phyloP scores from a whole-genome alignment of 2,329 filamentous ascomycete genomes.

The Hymenoscyphus repandus region DNA sequence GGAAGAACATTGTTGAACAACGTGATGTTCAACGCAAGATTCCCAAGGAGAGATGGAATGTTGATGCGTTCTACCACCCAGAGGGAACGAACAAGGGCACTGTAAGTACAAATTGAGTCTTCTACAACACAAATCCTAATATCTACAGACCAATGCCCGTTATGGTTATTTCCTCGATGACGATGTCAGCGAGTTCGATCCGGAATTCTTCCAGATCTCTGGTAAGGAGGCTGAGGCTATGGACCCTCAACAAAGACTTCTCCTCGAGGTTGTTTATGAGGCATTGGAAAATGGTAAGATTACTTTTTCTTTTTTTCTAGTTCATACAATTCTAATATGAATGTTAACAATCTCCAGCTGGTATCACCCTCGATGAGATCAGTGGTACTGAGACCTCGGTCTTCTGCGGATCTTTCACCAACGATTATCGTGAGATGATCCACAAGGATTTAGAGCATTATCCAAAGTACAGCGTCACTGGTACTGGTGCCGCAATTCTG shows the following conservation, averaged over 20 bases:
- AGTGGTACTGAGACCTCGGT: constrained; percentile 3
- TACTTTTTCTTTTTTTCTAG: neutral
- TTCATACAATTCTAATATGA: neutral
- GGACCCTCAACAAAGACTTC: constrained; percentile 44
- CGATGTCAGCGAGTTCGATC: constrained; percentile 15
- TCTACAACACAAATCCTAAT: neutral
- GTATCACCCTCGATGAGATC: constrained; percentile 5
- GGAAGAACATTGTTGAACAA: neutral
- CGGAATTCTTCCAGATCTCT: constrained; percentile 15
- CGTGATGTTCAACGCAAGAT: constrained; percentile 1
- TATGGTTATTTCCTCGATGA: constrained; percentile 6
- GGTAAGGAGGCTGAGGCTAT: constrained; percentile 25
- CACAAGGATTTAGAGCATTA: constrained; percentile 31
- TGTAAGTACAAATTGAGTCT: neutral
- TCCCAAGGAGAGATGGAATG: constrained; percentile 3
- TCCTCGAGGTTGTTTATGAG: constrained; percentile 36
- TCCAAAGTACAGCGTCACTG: constrained; percentile 42
- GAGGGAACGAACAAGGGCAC: constrained; percentile 4
- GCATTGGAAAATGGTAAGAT: constrained; percentile 27
- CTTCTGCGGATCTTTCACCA: neutral
- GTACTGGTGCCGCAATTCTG: constrained; percentile 45
- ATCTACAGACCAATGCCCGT: neutral
- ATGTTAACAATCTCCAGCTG: neutral
- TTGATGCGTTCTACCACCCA: constrained; percentile 4
- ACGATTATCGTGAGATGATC: constrained; percentile 1